These are phyloP conservation scores for Hypoxylon crocopeplum DNA, from an alignment of 495 filamentous ascomycete species.

Conservation along the genomic window DNA sequence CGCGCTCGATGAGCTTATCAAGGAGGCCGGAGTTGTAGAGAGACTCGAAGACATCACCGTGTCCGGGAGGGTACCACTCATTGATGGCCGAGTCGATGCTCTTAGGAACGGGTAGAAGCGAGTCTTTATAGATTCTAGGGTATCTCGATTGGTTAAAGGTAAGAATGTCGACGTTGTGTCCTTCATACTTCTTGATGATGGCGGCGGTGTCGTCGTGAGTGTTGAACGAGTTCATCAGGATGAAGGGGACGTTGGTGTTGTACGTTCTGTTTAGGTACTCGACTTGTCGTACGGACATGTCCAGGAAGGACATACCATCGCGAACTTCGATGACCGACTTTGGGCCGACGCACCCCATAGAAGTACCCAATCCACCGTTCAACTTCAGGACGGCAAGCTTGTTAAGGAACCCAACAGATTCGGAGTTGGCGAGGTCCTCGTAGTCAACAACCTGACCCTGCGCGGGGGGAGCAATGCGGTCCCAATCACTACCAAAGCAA, in stretches of 20 bases:
- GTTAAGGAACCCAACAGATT: conserved; percentile 91
- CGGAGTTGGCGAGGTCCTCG: conserved; percentile 79
- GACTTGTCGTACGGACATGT: conserved; percentile 98
- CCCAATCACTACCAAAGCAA: conserved; percentile 72
- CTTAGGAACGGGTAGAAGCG: conserved; percentile 94
- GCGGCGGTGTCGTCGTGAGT: conserved; percentile 97
- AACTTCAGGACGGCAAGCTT: conserved; percentile 99
- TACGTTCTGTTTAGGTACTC: conserved; percentile 99
- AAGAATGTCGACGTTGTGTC: conserved; percentile 98
- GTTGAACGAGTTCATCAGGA: conserved; percentile 99
- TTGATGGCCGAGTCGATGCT: conserved; percentile 83
- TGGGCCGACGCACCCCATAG: conserved; percentile 98
- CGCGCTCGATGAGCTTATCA: conserved; percentile 91
- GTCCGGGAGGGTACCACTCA: conserved; percentile 98
- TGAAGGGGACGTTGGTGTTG: conserved; percentile 95
- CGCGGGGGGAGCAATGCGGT: conserved; percentile 91
- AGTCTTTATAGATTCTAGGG: conserved; percentile 97
- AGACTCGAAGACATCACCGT: conserved; percentile 99
- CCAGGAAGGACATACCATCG: conserved; percentile 99
- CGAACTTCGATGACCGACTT: conserved; percentile 99
- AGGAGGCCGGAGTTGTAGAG: conserved; percentile 99
- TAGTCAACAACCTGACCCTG: conserved; percentile 93
- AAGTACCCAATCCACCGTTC: conserved; percentile 98
- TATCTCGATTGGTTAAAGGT: conserved; percentile 99
- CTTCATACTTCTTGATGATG: conserved; percentile 99